Base-by-base conservation (phyloP, 78 protist species). In the Dictyostelium capitatum region DNA sequence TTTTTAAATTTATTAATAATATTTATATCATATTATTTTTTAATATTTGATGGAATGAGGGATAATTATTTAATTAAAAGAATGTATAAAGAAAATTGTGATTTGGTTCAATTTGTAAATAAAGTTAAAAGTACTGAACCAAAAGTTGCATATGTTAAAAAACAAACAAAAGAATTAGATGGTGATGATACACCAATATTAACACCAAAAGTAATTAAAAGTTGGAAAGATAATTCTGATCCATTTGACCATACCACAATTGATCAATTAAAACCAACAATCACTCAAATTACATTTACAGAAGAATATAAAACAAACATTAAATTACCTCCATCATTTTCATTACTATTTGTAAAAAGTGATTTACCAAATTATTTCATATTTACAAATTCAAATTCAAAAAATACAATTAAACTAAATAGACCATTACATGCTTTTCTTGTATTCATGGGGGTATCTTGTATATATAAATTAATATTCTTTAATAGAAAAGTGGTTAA, bases 51-150 rank as follows among this genome's bases (percentile, higher is more conserved):
- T 30, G 73, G 73, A 11, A 65, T 65, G 23, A 65, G 73, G 28
- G 73, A 65, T 65, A 65, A 30, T 15, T 65, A 65, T 65, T 65
- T 65, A 65, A 30, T 65, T 25, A 65, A 65, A 14, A 65, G 47
- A 30, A 65, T 65, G 73, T 23, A 59, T 8, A 65, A 32, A 65
- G 47, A 65, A 4, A 30, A 30, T 9, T 23, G 6, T 30, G 41
- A 30, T 65, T 19, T 65, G 14, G 30, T 12, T 65, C 73, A 65
- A 4, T 65, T 65, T 65, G 15, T 65, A 11, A 41, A 65, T 25
- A 65, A 30, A 30, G 19, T 65, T 11, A 65, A 65, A 30, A 28
- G 14, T 19, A 65, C 1, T 25, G 14, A 4, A 30, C 73, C 73
- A 65, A 65, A 30, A 6, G 73, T 65, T 4, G 73, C 73, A 14